Conservation (phyloP, 345 rosid species). For the Erysimum cheiranthoides region DNA sequence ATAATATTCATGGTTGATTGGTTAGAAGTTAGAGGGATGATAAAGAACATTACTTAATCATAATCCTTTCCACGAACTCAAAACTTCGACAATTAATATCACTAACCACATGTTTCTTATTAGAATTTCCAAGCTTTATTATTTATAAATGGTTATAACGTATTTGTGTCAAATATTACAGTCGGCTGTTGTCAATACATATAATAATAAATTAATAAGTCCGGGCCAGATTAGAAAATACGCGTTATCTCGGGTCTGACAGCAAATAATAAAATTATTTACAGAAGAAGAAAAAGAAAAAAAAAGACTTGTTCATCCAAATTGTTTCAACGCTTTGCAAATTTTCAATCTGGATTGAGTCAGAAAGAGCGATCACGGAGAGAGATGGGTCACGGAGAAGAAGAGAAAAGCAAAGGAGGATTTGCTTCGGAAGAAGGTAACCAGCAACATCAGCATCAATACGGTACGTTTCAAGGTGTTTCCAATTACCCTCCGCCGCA, state of each 20-base stretch:
- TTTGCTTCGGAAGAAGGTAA: slow-evolving; percentile 41
- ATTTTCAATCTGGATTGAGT: slow-evolving; percentile 3
- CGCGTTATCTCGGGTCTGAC: slow-evolving; percentile 11
- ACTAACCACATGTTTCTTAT: slow-evolving; percentile 6
- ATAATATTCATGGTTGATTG: not conserved
- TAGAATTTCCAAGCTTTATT: not conserved
- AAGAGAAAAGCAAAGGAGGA: slow-evolving; percentile 52
- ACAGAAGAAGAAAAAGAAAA: not conserved
- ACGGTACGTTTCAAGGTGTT: slow-evolving; percentile 97
- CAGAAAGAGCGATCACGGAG: slow-evolving; percentile 13
- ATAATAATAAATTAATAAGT: slow-evolving; percentile 13
- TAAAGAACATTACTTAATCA: not conserved
- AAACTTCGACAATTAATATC: not conserved
- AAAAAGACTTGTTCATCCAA: not conserved
- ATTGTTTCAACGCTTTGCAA: slow-evolving; percentile 28
- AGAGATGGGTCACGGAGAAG: slow-evolving; percentile 50
- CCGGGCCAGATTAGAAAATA: not conserved
- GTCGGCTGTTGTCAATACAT: not conserved
- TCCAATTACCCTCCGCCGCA: slow-evolving; percentile 80
- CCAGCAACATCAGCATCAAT: slow-evolving; percentile 61
- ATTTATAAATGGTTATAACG: not conserved
- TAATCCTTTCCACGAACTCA: slow-evolving; percentile 19
- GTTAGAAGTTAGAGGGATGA: not conserved
- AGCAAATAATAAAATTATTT: slow-evolving; percentile 1
- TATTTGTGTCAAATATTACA: not conserved